phyloP scores from a whole-genome alignment of 176 grass and related monocot genomes.

The Oryza longistaminata region DNA sequence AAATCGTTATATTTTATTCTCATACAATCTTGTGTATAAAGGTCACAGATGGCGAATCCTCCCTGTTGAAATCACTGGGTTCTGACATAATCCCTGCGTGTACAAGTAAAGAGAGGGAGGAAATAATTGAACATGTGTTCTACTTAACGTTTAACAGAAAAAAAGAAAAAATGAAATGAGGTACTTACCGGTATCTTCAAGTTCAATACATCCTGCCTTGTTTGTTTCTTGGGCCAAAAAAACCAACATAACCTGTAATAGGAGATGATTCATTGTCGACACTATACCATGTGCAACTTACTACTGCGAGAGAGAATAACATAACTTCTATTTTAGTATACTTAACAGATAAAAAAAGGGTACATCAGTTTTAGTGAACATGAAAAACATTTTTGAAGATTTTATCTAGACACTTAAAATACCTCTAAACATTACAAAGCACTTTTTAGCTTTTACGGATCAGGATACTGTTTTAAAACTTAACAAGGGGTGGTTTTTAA shows the following conservation, averaged over 20 bases:
- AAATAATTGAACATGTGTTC: slow-evolving; percentile 24
- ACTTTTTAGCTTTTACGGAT: too few species aligned
- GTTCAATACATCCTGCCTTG: slow-evolving; percentile 95
- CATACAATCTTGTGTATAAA: slow-evolving; percentile 91
- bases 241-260: too few species aligned
- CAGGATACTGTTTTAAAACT: too few species aligned
- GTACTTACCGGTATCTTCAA: slow-evolving; percentile 80
- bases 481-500: too few species aligned
- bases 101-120: background rate
- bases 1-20: slow-evolving; percentile 62
- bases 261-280: slow-evolving; percentile 24
- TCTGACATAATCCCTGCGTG: slow-evolving; percentile 63
- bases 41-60: slow-evolving; percentile 90
- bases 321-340: background rate
- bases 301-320: too few species aligned
- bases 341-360: too few species aligned
- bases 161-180: background rate
- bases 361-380: too few species aligned
- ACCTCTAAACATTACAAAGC: too few species aligned
- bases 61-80: slow-evolving; percentile 70
- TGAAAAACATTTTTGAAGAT: too few species aligned
- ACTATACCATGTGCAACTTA: slow-evolving; percentile 19
- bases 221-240: slow-evolving; percentile 99
- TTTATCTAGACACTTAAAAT: too few species aligned
- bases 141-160: background rate